These are phyloP conservation scores for Irpex sp. DNA, from an alignment of 1,284 basidiomycete genomes.

Conservation along the genomic window DNA sequence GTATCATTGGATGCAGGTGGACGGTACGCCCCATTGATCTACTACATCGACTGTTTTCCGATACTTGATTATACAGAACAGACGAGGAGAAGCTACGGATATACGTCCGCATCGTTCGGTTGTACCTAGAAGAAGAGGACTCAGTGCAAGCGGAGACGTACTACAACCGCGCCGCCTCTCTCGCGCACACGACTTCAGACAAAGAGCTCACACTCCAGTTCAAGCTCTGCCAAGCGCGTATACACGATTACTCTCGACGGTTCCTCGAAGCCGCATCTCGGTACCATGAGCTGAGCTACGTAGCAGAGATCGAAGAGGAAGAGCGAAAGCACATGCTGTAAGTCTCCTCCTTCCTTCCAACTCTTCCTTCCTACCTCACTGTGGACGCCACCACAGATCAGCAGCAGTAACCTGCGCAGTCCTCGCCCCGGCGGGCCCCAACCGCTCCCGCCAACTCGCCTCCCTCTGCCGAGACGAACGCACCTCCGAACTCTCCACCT, in stretches of 20 bases:
- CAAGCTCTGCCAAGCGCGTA: conserved; percentile 89
- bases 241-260: conserved; percentile 88
- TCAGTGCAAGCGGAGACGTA: conserved; percentile 93
- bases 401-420: conserved; percentile 95
- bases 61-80: conserved; percentile 51
- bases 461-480: conserved; percentile 94
- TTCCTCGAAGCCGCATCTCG: conserved; percentile 94
- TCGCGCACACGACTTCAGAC: conserved; percentile 77
- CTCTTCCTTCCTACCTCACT: neutral
- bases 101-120: conserved; percentile 91
- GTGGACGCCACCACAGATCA: conserved; percentile 42
- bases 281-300: conserved; percentile 93
- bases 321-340: conserved; percentile 86
- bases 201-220: conserved; percentile 77
- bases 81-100: conserved; percentile 88
- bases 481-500: conserved; percentile 72
- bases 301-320: conserved; percentile 85
- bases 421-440: conserved; percentile 95
- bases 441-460: conserved; percentile 88
- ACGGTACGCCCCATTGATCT: conserved; percentile 45
- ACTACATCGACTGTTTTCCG: neutral
- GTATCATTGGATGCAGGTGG: conserved; percentile 92
- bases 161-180: conserved; percentile 91
- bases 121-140: conserved; percentile 95
- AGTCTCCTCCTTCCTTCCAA: conserved; percentile 23